These are phyloP conservation scores for Fusarium sp. DNA, from an alignment of 2,329 filamentous ascomycete genomes.

Conservation along the genomic window DNA sequence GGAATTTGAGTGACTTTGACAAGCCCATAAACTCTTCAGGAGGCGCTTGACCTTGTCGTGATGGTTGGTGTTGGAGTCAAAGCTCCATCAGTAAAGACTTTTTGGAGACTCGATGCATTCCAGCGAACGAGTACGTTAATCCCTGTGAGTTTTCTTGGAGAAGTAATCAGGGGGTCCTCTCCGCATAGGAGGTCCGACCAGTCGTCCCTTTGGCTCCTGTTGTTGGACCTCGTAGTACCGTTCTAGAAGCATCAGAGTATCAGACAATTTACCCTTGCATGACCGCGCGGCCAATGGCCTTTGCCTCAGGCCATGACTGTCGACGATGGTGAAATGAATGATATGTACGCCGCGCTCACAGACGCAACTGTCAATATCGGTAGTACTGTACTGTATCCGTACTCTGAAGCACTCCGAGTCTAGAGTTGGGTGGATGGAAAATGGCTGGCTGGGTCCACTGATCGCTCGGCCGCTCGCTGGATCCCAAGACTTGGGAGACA, in stretches of 20 bases:
- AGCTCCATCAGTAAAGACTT: conserved; percentile 12
- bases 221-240: conserved; percentile 33
- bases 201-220: conserved; percentile 21
- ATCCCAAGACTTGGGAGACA: conserved; percentile 12
- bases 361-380: conserved; percentile 25
- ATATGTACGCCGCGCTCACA: conserved; percentile 27
- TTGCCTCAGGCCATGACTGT: conserved; percentile 20
- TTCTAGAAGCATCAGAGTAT: conserved; percentile 41
- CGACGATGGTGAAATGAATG: conserved; percentile 25
- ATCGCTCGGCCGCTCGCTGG: conserved; percentile 38
- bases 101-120: conserved; percentile 35
- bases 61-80: conserved; percentile 23
- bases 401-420: conserved; percentile 28
- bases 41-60: conserved; percentile 31
- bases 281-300: conserved; percentile 38
- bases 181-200: conserved; percentile 3
- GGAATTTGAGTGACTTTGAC: conserved; percentile 46
- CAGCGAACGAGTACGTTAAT: conserved; percentile 24
- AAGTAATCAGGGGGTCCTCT: conserved; percentile 9
- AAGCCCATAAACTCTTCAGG: conserved; percentile 32
- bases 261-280: conserved; percentile 42
- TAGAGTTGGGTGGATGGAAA: conserved; percentile 9
- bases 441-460: conserved; percentile 35
- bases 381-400: conserved; percentile 5
- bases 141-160: conserved; percentile 33